Evolutionary conservation across 495 filamentous ascomycete species (phyloP), one percentile per base, ranked within the genome.

Genomic region (Hypoxylon perforatum): DNA sequence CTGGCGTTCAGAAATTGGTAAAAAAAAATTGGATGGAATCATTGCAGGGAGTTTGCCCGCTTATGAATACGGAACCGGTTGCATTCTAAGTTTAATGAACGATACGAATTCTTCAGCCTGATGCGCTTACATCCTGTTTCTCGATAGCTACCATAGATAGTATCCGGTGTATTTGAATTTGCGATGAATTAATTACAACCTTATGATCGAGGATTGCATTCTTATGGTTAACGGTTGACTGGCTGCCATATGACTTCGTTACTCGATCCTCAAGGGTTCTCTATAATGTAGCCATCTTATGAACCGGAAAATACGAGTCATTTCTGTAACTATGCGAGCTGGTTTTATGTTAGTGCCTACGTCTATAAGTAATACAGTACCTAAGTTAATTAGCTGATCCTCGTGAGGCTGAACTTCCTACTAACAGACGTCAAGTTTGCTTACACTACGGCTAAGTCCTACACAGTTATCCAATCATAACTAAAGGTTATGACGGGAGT

Each of bases 1-100:
- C 42, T 47, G 66, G 66, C 61, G 66, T 69, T 65, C 33, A 53
- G 49, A 58, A 49, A 61, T 61, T 61, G 41, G 47, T 50, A 54
- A 49, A 61, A 39, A 14, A 6, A 53, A 55, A 52, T 55, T 39
- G 25, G 25, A 55, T 45, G 54, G 51, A 57, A 57, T 18, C 28
- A 46, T 60, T 12, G 55, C 65, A 46, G 65, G 35, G 51, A 54
- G 57, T 33, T 49, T 50, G 30, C 18, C 22, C 30, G 36, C 46
- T 7, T 52, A 46, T 57, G 42, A 25, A 44, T 57, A 45, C 10
- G 21, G 28, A 23, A 21, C 42, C 30, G 36, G 30, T 42, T 51
- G 35, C 21, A 44, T 57, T 48, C 11, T 8, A 15, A 47, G 22
- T 54, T 55, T 53, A 36, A 53, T 28, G 38, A 62, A 46, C 35